Evolutionary conservation across 2,329 filamentous ascomycete species (phyloP), one percentile per base, ranked within the genome.

Genomic region (Ceratocystis lukuohia): DNA sequence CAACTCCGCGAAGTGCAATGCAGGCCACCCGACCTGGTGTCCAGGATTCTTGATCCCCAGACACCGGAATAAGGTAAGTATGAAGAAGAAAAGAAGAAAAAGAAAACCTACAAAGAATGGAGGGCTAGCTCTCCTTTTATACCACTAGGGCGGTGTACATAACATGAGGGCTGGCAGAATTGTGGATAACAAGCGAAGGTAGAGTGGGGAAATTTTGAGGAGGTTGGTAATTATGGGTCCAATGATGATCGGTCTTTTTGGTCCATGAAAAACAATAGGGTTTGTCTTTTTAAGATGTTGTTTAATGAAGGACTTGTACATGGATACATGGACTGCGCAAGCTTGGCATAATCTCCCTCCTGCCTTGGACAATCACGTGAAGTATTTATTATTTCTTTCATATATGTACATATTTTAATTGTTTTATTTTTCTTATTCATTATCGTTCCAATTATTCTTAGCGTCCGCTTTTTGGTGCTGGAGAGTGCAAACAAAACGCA

Each of bases 1-100:
- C 72, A 74, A 78, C 77, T 75, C 78, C 79, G 76, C 78, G 77
- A 72, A 78, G 79, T 81, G 78, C 78, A 79, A 80, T 81, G 78
- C 78, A 80, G 78, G 77, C 75, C 74, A 75, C 73, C 76, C 75
- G 71, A 71, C 72, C 76, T 79, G 75, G 73, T 71, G 70, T 67
- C 71, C 71, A 72, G 74, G 70, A 72, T 76, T 77, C 76, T 69
- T 80, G 79, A 81, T 73, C 78, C 72, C 72, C 73, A 71, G 69
- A 70, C 68, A 71, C 72, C 75, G 73, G 73, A 74, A 75, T 74
- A 80, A 80, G 77, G 77, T 80, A 80, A 80, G 79, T 80, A 80
- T 80, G 76, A 77, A 75, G 74, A 77, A 73, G 70, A 74, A 76
- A 74, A 71, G 69, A 72, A 71, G 62, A 70, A 73, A 73, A 70